Percentiles rank a stretch among this genome's conserved stretches.
phyloP scores from a whole-genome alignment of 768 basidiomycete genomes.

The Pisolithus tinctorius region DNA sequence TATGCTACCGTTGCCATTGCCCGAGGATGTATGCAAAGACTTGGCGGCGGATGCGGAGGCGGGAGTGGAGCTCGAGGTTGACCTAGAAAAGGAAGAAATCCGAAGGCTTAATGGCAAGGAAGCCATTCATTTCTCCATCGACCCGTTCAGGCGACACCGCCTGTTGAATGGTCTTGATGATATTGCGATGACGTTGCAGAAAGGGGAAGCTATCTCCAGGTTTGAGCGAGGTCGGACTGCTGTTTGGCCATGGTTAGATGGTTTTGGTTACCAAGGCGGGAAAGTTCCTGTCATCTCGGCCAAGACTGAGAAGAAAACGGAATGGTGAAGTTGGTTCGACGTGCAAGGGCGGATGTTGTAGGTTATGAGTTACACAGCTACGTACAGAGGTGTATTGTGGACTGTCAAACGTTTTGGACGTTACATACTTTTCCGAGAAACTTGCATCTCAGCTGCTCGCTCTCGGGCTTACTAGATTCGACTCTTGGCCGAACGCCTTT shows the following conservation, averaged over 20 bases:
- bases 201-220: constrained; percentile 56
- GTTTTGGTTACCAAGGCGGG: constrained; percentile 80
- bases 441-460: too few species aligned
- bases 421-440: too few species aligned
- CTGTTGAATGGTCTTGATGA: constrained; percentile 95
- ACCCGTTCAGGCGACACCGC: constrained; percentile 90
- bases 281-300: constrained; percentile 54
- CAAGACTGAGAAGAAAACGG: constrained; percentile 47
- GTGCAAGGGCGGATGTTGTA: background rate
- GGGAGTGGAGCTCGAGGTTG: constrained; percentile 73
- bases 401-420: too few species aligned
- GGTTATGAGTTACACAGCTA: background rate
- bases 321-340: constrained; percentile 48
- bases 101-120: constrained; percentile 67
- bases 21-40: constrained; percentile 64
- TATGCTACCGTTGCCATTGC: constrained; percentile 72
- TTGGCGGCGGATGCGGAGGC: constrained; percentile 73
- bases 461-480: too few species aligned
- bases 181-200: constrained; percentile 89
- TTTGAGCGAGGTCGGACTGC: constrained; percentile 79
- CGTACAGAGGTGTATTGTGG: background rate
- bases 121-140: constrained; percentile 71
- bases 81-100: constrained; percentile 77
- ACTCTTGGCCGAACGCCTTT: background rate
- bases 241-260: constrained; percentile 95